A percentile compares a stretch with the other conserved stretches of the same genome.
Conservation (phyloP, 2,329 filamentous ascomycete species). For the Aspergillus udagawae region DNA sequence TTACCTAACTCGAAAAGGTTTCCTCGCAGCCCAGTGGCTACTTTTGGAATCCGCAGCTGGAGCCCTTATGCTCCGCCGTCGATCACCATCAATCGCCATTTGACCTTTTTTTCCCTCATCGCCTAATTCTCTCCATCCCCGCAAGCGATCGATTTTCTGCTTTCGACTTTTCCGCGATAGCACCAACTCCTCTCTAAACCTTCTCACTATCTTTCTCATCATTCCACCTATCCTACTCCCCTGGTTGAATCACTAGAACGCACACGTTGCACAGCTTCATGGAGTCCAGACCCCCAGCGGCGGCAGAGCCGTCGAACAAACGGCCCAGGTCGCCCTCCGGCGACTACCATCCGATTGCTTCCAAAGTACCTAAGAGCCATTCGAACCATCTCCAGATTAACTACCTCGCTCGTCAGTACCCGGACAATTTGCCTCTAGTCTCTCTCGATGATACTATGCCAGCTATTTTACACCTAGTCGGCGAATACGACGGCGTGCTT, state of each 20-base stretch:
- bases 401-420: constrained; percentile 61
- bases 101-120: constrained; percentile 6
- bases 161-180: not conserved
- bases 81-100: constrained; percentile 17
- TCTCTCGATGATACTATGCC: constrained; percentile 66
- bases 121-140: constrained; percentile 1
- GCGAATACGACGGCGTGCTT: constrained; percentile 79
- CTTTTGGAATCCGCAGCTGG: constrained; percentile 17
- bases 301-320: constrained; percentile 40
- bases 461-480: constrained; percentile 67
- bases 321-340: constrained; percentile 44
- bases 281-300: constrained; percentile 29
- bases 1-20: constrained; percentile 15
- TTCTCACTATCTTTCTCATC: not conserved
- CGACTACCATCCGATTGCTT: constrained; percentile 35
- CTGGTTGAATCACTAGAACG: not conserved
- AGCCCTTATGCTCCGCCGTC: constrained; percentile 22
- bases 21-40: constrained; percentile 14
- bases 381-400: constrained; percentile 64
- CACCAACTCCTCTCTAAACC: not conserved
- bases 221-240: constrained; percentile 1
- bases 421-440: constrained; percentile 59
- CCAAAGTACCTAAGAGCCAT: constrained; percentile 53
- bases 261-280: constrained; percentile 18
- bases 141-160: not conserved